Percentiles rank a stretch among this genome's conserved stretches.
Evolutionary conservation across 192 early-diverging fungal species (phyloP).

Genomic region (Podila epicladia): DNA sequence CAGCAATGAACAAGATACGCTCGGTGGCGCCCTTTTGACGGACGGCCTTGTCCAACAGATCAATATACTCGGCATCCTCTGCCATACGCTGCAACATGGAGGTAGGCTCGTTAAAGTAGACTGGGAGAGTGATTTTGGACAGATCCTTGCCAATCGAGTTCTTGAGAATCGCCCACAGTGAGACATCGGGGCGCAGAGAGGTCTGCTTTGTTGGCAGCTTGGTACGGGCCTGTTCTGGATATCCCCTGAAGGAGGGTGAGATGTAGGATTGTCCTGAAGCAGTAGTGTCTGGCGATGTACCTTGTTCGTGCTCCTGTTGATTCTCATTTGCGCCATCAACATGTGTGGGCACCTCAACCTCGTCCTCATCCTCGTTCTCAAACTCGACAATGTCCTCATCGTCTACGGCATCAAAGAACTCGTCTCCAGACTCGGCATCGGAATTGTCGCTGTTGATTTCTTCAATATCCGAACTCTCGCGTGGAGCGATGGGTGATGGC

Average conservation of each 20-base stretch:
- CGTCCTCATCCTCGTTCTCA: conserved; percentile 17
- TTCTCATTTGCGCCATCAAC: background rate
- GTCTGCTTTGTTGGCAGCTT: conserved; percentile 61
- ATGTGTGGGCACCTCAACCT: background rate
- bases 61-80: conserved; percentile 88
- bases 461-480: background rate
- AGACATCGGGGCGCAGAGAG: conserved; percentile 70
- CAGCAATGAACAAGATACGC: conserved; percentile 83
- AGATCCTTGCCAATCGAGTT: conserved; percentile 90
- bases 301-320: conserved; percentile 1
- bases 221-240: conserved; percentile 52
- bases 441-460: conserved; percentile 16
- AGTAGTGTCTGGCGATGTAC: background rate
- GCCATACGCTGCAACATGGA: conserved; percentile 88
- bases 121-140: conserved; percentile 84
- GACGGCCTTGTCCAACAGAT: conserved; percentile 80
- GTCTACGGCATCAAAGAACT: conserved; percentile 75
- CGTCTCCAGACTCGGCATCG: conserved; percentile 59
- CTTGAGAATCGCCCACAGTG: conserved; percentile 89
- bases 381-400: conserved; percentile 52
- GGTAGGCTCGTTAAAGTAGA: conserved; percentile 91
- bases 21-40: conserved; percentile 64
- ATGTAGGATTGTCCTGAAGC: conserved; percentile 24
- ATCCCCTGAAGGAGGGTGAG: conserved; percentile 52
- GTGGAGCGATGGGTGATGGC: background rate